Evolutionary conservation across 2,329 filamentous ascomycete species (phyloP).

Genomic region (Blastomyces percursus): DNA sequence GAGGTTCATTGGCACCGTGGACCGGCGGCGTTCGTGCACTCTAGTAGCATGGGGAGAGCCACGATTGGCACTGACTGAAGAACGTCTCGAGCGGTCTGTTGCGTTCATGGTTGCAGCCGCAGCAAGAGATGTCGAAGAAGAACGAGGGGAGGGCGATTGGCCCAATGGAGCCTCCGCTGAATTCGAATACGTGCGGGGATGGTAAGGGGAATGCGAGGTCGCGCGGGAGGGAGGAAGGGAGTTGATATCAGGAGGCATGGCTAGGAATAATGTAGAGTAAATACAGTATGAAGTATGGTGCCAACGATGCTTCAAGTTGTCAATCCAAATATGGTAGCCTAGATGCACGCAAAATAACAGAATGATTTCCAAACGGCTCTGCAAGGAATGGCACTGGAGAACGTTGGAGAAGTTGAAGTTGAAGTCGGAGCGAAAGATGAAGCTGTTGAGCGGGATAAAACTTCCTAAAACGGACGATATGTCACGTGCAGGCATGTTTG

Average conservation of each 20-base stretch:
- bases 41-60: slow-evolving; percentile 19
- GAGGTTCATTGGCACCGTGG: slow-evolving; percentile 30
- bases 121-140: slow-evolving; percentile 59
- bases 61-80: slow-evolving; percentile 27
- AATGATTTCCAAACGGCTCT: neutral
- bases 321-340: neutral
- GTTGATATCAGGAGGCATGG: slow-evolving; percentile 65
- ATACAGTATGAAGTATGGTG: neutral
- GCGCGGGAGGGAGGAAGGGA: slow-evolving; percentile 51
- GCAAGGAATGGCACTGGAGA: neutral
- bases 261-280: too few relatives aligned
- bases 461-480: neutral
- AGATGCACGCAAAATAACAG: neutral
- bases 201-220: slow-evolving; percentile 29
- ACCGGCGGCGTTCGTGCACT: slow-evolving; percentile 34
- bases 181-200: slow-evolving; percentile 22
- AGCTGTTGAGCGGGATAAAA: neutral
- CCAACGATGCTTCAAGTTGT: neutral
- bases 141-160: slow-evolving; percentile 52
- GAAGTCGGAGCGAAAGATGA: slow-evolving; percentile 1
- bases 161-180: slow-evolving; percentile 34
- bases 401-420: neutral
- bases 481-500: neutral
- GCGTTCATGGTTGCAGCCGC: slow-evolving; percentile 70
- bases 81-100: slow-evolving; percentile 49